Conservation (phyloP, 1,139 yeast genomes). For the Petasospora rhodanensis region DNA sequence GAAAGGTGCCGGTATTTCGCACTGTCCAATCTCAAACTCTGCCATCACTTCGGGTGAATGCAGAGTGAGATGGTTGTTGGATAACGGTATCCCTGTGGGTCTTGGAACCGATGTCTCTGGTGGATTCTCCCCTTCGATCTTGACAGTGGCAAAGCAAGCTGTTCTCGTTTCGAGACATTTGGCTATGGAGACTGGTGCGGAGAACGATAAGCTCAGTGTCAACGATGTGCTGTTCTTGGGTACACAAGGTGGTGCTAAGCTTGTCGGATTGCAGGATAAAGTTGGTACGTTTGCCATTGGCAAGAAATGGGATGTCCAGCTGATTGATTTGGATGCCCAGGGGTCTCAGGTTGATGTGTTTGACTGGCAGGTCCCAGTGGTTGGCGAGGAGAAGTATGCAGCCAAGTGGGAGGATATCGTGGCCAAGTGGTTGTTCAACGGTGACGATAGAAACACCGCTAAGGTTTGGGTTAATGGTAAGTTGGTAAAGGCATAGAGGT, state of each 20-base stretch:
- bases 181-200: slow-evolving; percentile 50
- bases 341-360: slow-evolving; percentile 70
- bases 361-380: slow-evolving; percentile 49
- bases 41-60: slow-evolving; percentile 91
- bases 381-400: slow-evolving; percentile 8
- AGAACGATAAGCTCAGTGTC: slow-evolving; percentile 51
- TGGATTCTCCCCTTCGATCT: slow-evolving; percentile 78
- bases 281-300: slow-evolving; percentile 75
- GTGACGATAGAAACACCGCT: slow-evolving; percentile 85
- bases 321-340: slow-evolving; percentile 52
- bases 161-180: slow-evolving; percentile 80
- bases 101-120: slow-evolving; percentile 94
- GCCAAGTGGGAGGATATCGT: slow-evolving; percentile 48
- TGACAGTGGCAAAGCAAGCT: slow-evolving; percentile 74
- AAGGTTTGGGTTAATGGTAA: slow-evolving; percentile 84
- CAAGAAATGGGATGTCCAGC: slow-evolving; percentile 79
- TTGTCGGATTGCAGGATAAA: slow-evolving; percentile 51
- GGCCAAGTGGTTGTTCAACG: slow-evolving; percentile 91
- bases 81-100: slow-evolving; percentile 68
- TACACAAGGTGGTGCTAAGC: slow-evolving; percentile 87
- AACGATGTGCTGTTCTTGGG: slow-evolving; percentile 76
- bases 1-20: slow-evolving; percentile 71
- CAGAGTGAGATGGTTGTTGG: slow-evolving; percentile 65
- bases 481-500: slow-evolving; percentile 18
- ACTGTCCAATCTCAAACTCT: slow-evolving; percentile 91